Percentiles rank a stretch among this genome's conserved stretches.
Conservation (phyloP, 225 moss, liverwort and hornwort species). For the Polytrichum formosum region DNA sequence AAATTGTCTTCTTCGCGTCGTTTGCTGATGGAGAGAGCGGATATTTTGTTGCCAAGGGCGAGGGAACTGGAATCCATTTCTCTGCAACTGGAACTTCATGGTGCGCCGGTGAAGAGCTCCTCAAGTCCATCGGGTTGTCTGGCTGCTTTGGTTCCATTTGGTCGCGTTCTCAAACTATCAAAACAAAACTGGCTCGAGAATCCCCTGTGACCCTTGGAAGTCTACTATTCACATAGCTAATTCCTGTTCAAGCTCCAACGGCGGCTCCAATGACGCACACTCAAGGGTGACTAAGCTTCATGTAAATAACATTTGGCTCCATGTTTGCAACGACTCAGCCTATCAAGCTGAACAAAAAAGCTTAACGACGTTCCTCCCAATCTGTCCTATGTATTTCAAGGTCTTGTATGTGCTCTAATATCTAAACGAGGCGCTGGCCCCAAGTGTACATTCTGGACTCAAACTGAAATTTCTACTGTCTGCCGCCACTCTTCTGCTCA, state of each 20-base stretch:
- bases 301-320: not conserved
- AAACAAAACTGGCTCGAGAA: not conserved
- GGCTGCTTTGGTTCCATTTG: constrained; percentile 13
- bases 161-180: not conserved
- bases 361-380: too few species aligned
- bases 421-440: too few species aligned
- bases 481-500: too few species aligned
- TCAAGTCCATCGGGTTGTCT: constrained; percentile 5
- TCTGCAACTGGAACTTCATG: constrained; percentile 12
- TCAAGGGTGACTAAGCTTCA: not conserved
- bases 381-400: too few species aligned
- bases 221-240: not conserved
- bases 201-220: not conserved
- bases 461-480: too few species aligned
- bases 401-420: too few species aligned
- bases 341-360: too few species aligned
- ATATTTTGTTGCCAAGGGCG: constrained; percentile 10
- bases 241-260: constrained; percentile 7
- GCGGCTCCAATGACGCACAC: not conserved
- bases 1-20: constrained; percentile 8
- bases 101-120: not conserved
- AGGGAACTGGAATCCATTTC: constrained; percentile 30
- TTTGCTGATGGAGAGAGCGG: constrained; percentile 19
- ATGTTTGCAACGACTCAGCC: too few species aligned
- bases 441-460: too few species aligned